A percentile compares a stretch with the other conserved stretches of the same genome.
phyloP scores from a whole-genome alignment of 2,329 filamentous ascomycete genomes.

The Penicillium psychrosexuale region DNA sequence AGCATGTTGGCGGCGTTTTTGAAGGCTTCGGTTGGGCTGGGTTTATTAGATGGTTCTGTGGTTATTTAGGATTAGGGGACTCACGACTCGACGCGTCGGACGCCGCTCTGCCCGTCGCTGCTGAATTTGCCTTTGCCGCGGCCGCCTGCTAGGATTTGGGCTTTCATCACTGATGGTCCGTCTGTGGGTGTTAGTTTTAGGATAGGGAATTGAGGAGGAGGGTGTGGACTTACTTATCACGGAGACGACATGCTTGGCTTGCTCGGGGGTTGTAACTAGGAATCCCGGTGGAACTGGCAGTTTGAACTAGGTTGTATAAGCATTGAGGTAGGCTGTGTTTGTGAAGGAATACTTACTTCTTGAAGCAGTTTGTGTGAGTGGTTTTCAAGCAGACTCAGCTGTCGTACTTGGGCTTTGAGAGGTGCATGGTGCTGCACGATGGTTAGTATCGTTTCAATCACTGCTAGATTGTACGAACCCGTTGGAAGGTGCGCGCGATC shows the following conservation, averaged over 20 bases:
- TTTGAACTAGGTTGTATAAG: conserved; percentile 18
- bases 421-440: neutral
- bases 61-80: neutral
- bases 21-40: conserved; percentile 27
- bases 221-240: conserved; percentile 19
- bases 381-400: conserved; percentile 1
- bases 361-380: conserved; percentile 3
- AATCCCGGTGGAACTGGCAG: conserved; percentile 28
- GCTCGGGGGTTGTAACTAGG: conserved; percentile 22
- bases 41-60: neutral
- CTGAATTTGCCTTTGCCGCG: conserved; percentile 31
- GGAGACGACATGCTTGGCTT: conserved; percentile 25
- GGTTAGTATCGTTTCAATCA: neutral
- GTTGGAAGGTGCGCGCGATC: neutral
- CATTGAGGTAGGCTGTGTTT: neutral
- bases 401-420: neutral
- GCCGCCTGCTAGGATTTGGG: conserved; percentile 33
- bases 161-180: conserved; percentile 30
- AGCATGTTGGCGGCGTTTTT: conserved; percentile 30
- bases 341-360: neutral
- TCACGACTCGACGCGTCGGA: conserved; percentile 27
- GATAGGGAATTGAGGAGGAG: neutral
- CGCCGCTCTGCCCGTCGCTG: conserved; percentile 30
- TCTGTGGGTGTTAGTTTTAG: conserved; percentile 9
- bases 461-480: neutral